Conservation (phyloP, 164 flowering plant species). For the Platanus orientalis region DNA sequence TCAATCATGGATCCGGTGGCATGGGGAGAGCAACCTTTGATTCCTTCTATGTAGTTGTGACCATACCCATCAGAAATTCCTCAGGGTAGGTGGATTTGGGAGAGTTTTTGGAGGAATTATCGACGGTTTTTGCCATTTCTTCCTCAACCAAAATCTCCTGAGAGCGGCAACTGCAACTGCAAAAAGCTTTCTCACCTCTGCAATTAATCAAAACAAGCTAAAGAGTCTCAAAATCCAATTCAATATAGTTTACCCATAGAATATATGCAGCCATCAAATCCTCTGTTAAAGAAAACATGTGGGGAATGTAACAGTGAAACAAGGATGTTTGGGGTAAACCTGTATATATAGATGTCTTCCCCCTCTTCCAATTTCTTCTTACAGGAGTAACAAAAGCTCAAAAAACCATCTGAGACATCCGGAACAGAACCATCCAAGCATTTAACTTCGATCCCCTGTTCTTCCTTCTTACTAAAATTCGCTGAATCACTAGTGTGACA, state of each 20-base stretch:
- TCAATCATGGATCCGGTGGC: slow-evolving; percentile 16
- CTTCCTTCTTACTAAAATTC: slow-evolving; percentile 22
- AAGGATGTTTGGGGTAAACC: too few species aligned
- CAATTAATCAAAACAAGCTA: slow-evolving; percentile 4
- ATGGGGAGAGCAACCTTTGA: background rate
- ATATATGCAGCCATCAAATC: background rate
- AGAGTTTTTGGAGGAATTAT: slow-evolving; percentile 15
- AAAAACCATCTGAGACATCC: slow-evolving; percentile 34
- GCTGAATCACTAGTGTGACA: slow-evolving; percentile 40
- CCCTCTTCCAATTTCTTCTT: too few species aligned
- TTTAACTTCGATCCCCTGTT: slow-evolving; percentile 13
- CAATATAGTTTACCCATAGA: too few species aligned
- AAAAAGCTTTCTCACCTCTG: too few species aligned
- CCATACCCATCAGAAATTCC: slow-evolving; percentile 22
- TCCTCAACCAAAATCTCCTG: slow-evolving; percentile 67
- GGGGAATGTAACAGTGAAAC: background rate
- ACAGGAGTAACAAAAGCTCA: slow-evolving; percentile 65
- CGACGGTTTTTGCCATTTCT: slow-evolving; percentile 33
- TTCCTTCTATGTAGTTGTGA: slow-evolving; percentile 16
- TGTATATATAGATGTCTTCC: too few species aligned
- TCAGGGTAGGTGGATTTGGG: slow-evolving; percentile 16
- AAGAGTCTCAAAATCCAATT: slow-evolving; percentile 2
- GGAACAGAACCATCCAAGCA: slow-evolving; percentile 9
- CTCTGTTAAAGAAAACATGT: background rate
- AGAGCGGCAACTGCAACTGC: slow-evolving; percentile 49